Evolutionary conservation across 1,139 yeast species (phyloP).

Genomic region (Geotrichum fermentans): DNA sequence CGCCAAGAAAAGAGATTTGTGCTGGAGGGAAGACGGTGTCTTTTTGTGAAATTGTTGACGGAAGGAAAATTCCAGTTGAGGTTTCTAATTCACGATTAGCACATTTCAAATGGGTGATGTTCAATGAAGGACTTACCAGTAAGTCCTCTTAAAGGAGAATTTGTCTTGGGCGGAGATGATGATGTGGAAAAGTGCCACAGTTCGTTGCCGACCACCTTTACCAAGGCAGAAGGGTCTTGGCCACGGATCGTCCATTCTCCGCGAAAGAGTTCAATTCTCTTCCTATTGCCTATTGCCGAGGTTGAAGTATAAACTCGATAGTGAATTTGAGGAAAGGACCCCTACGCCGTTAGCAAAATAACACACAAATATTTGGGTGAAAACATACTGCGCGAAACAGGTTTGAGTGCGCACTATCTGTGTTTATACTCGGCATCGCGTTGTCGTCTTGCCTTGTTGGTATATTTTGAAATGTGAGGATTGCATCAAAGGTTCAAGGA

Average conservation of each 20-base stretch:
- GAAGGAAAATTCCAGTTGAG: slow-evolving; percentile 37
- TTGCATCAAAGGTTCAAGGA: slow-evolving; percentile 3
- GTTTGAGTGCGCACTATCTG: slow-evolving; percentile 30
- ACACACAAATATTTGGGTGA: not conserved
- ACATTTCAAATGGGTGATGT: not conserved
- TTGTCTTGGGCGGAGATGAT: slow-evolving; percentile 35
- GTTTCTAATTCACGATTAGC: slow-evolving; percentile 26
- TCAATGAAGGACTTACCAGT: slow-evolving; percentile 10
- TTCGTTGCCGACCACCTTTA: slow-evolving; percentile 57
- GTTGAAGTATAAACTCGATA: slow-evolving; percentile 38
- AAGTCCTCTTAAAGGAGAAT: slow-evolving; percentile 16
- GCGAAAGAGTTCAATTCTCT: slow-evolving; percentile 46
- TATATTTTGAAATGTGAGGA: not conserved
- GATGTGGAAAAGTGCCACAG: slow-evolving; percentile 54
- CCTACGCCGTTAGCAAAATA: slow-evolving; percentile 21
- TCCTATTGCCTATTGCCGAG: slow-evolving; percentile 29
- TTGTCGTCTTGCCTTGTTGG: too few species aligned
- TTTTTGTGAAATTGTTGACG: slow-evolving; percentile 38
- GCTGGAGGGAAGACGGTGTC: slow-evolving; percentile 41
- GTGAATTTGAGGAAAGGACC: slow-evolving; percentile 31
- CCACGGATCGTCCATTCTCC: slow-evolving; percentile 56
- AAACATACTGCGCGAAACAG: slow-evolving; percentile 30
- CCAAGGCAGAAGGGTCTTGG: slow-evolving; percentile 48
- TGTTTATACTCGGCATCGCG: slow-evolving; percentile 17
- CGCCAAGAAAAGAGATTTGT: slow-evolving; percentile 54